Evolutionary conservation across 1,139 yeast genomes (phyloP), one percentile per base, ranked within the genome.

Genomic region (Suhomyces panamericanus): DNA sequence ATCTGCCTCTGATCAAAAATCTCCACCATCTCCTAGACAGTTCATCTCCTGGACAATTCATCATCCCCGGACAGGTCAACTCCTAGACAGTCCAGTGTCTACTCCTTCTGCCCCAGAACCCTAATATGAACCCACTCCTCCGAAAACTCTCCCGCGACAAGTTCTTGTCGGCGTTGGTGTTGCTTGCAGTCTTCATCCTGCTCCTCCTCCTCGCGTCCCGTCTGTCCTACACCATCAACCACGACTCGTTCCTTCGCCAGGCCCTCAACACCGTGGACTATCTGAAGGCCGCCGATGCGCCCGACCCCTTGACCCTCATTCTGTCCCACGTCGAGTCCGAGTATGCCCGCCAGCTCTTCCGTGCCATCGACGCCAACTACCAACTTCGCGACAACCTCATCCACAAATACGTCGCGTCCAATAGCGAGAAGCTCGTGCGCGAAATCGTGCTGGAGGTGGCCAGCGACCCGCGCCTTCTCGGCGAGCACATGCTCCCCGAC

Each of bases 301-400:
- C 42, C 3, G 51, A 51, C 20, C 51, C 54, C 8, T 11, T 47
- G 10, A 35, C 30, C 13, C 49, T 35, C 16, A 16, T 51, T 26
- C 44, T 30, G 17, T 8, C 35, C 13, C 41, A 44, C 8, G 41
- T 51, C 24, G 50, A 50, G 22, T 22, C 45, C 16, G 51, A 43
- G 27, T 50, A 47, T 36, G 42, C 51, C 12, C 34, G 40, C 9
- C 13, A 29, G 27, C 46, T 52, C 14, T 42, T 49, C 42, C 28
- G 36, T 13, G 26, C 43, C 22, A 47, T 52, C 34, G 44, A 44
- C 9, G 34, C 38, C 9, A 43, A 41, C 16, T 29, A 44, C 30
- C 35, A 38, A 3, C 29, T 48, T 13, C 38, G 45, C 8, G 47
- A 44, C 1, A 20, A 44, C n/a, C 22, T 52, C 22, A 41, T 39